Conservation (phyloP, 345 rosid species). For the Eucalyptus sideroxylon region DNA sequence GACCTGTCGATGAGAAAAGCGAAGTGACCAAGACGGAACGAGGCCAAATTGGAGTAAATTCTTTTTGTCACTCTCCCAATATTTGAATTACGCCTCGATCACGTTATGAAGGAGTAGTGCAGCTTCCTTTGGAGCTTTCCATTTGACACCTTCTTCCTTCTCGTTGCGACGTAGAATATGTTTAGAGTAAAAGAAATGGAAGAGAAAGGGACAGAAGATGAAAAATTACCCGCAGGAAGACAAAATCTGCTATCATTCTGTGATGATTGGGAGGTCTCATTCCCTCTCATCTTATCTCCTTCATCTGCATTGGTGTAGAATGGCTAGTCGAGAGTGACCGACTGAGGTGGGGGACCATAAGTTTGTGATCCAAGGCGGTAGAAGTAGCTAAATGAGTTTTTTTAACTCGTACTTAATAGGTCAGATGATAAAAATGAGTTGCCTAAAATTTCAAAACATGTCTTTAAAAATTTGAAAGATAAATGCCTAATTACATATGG, state of each 20-base stretch:
- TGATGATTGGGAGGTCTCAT: constrained; percentile 28
- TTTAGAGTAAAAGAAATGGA: background rate
- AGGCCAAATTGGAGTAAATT: background rate
- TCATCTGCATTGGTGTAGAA: background rate
- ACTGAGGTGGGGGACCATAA: background rate
- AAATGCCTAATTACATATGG: background rate
- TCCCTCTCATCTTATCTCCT: background rate
- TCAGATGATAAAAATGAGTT: background rate
- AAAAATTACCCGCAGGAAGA: constrained; percentile 2
- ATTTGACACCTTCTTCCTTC: background rate
- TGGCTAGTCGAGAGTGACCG: background rate
- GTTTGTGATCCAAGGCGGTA: background rate
- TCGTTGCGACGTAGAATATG: background rate
- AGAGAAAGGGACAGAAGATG: constrained; percentile 1
- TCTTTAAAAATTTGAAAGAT: background rate
- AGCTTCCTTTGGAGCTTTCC: background rate
- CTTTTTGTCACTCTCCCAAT: background rate
- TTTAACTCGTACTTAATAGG: background rate
- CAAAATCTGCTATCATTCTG: constrained; percentile 27
- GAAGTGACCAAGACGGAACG: constrained; percentile 11
- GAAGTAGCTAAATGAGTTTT: background rate
- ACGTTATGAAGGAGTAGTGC: background rate
- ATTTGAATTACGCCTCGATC: background rate
- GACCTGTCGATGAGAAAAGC: constrained; percentile 19
- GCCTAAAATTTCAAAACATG: background rate